These are phyloP conservation scores for Fulvia fulva DNA, from an alignment of 2,329 filamentous ascomycete genomes.

Conservation along the genomic window DNA sequence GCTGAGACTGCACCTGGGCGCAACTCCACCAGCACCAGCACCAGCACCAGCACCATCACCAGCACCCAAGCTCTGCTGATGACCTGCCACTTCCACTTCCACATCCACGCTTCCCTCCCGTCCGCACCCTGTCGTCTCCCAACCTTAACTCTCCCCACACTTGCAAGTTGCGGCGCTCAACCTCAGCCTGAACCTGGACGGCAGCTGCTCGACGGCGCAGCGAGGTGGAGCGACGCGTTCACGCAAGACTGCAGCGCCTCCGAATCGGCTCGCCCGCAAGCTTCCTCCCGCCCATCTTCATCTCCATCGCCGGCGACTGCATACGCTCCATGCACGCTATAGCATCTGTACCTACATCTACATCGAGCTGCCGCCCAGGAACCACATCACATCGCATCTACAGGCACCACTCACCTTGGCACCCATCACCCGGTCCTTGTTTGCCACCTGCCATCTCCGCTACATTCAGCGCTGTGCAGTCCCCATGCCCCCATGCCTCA, in stretches of 20 bases:
- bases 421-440: not conserved
- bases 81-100: not conserved
- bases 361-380: not conserved
- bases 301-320: not conserved
- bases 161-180: not conserved
- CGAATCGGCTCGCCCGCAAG: not conserved
- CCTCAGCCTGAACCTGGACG: not conserved
- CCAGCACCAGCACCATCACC: too few species aligned
- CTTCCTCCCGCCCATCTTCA: not conserved
- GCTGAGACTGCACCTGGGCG: too few species aligned
- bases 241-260: not conserved
- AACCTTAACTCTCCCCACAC: not conserved
- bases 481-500: not conserved
- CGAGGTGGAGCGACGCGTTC: not conserved
- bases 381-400: too few species aligned
- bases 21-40: too few species aligned
- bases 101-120: not conserved
- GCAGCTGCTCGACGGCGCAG: not conserved
- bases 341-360: not conserved
- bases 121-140: not conserved
- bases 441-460: not conserved
- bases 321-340: not conserved
- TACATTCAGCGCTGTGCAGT: conserved; percentile 8
- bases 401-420: not conserved
- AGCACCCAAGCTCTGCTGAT: too few species aligned